phyloP scores from a whole-genome alignment of 345 rosid species.

The Litchi chinensis region DNA sequence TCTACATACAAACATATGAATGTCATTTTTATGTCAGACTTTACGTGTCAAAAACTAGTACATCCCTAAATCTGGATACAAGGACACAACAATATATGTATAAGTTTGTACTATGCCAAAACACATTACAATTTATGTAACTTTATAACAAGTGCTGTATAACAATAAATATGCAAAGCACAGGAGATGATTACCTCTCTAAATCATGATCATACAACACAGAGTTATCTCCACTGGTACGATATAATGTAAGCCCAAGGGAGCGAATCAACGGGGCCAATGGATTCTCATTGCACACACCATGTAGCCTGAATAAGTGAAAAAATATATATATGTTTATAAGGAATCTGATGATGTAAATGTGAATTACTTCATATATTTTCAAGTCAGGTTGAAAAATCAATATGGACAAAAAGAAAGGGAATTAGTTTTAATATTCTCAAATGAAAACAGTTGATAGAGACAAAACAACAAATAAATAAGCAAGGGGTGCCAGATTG shows the following conservation, averaged over 20 bases:
- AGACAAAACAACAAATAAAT: background rate
- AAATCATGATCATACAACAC: slow-evolving; percentile 90
- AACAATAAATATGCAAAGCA: slow-evolving; percentile 2
- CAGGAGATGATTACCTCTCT: slow-evolving; percentile 62
- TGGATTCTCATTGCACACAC: slow-evolving; percentile 90
- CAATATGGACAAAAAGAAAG: background rate
- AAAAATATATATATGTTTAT: slow-evolving; percentile 5
- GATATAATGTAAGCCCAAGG: slow-evolving; percentile 74
- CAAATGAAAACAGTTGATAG: background rate
- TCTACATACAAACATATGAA: background rate
- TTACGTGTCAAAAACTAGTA: background rate
- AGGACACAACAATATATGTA: background rate
- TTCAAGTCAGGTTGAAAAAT: background rate
- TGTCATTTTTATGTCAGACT: background rate
- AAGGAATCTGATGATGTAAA: background rate
- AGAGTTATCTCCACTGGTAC: slow-evolving; percentile 91
- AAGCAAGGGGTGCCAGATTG: background rate
- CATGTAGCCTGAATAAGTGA: slow-evolving; percentile 70
- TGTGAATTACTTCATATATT: background rate
- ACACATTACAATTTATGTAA: too few relatives aligned
- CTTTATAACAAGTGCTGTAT: slow-evolving; percentile 5
- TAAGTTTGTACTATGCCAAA: background rate
- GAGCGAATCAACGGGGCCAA: slow-evolving; percentile 79
- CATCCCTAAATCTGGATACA: background rate
- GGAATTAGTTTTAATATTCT: background rate